Conservation (phyloP, 371 early-diverging fungal genomes). For the Entomophthora muscae region DNA sequence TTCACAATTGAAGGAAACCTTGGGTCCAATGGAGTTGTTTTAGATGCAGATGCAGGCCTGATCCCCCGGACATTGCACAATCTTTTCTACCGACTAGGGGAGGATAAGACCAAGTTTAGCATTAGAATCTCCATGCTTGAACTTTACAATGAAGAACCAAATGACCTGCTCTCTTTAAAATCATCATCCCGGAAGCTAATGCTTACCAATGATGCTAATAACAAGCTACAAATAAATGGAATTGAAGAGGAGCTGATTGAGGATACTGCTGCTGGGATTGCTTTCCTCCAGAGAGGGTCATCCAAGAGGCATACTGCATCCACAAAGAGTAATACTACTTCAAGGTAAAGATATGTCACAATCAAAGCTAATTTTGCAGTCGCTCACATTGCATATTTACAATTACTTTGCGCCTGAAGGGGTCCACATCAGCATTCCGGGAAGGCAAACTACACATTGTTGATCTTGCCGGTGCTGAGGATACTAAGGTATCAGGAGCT, state of each 20-base stretch:
- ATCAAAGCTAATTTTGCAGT: conserved; percentile 18
- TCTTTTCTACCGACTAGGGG: no score
- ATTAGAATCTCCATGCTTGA: conserved; percentile 80
- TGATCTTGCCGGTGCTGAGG: conserved; percentile 96
- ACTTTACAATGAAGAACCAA: conserved; percentile 96
- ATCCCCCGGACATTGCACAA: no score
- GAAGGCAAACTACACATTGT: conserved; percentile 90
- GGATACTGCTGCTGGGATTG: conserved; percentile 53
- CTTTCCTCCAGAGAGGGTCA: conserved; percentile 53
- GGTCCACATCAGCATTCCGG: conserved; percentile 65
- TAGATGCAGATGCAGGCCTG: no score
- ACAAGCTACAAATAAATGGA: conserved; percentile 55
- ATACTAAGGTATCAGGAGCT: conserved; percentile 79
- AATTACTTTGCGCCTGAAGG: conserved; percentile 67
- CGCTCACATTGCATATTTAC: conserved; percentile 91
- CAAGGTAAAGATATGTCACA: conserved; percentile 28
- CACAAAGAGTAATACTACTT: conserved; percentile 79
- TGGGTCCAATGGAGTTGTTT: no score
- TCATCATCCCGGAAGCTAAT: conserved; percentile 39
- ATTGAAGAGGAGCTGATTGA: conserved; percentile 33
- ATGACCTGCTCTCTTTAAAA: conserved; percentile 55
- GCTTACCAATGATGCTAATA: conserved; percentile 26
- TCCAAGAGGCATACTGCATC: conserved; percentile 65
- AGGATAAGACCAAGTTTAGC: no score
- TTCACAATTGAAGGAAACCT: no score